These are phyloP conservation scores for Gaertneriomyces sp. DNA, from an alignment of 192 early-diverging fungal genomes.

Conservation along the genomic window DNA sequence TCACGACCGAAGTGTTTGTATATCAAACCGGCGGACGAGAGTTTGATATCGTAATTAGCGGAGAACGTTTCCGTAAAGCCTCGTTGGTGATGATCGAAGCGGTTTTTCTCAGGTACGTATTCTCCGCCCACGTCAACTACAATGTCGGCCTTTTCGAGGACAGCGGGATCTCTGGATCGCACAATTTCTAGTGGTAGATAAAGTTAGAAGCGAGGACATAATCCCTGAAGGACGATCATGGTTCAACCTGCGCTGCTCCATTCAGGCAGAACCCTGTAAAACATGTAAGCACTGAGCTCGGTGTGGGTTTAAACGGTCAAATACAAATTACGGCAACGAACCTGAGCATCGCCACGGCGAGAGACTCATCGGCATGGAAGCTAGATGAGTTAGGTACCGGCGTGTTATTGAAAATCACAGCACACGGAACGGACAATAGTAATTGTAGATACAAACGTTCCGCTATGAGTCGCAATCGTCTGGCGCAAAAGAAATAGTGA, in stretches of 20 bases:
- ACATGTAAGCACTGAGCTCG: constrained; percentile 39
- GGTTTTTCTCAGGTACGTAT: constrained; percentile 70
- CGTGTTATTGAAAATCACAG: too few relatives aligned
- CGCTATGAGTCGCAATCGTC: constrained; percentile 75
- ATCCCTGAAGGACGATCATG: background rate
- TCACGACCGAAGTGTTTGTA: constrained; percentile 95
- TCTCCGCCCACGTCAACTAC: constrained; percentile 94
- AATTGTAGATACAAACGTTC: constrained; percentile 45
- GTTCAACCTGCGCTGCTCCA: constrained; percentile 16
- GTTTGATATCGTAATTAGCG: constrained; percentile 63
- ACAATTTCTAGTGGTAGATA: constrained; percentile 44
- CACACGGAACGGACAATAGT: too few relatives aligned
- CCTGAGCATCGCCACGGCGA: constrained; percentile 84
- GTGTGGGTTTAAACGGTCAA: too few relatives aligned
- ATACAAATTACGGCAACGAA: constrained; percentile 33
- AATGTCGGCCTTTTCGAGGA: constrained; percentile 73
- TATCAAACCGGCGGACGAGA: constrained; percentile 91
- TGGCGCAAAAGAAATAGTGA: background rate
- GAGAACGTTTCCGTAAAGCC: constrained; percentile 88
- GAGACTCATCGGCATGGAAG: constrained; percentile 74
- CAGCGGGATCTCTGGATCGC: constrained; percentile 78
- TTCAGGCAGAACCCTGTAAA: constrained; percentile 30
- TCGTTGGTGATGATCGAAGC: constrained; percentile 93
- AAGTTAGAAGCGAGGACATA: background rate
- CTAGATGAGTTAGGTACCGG: background rate